These are phyloP conservation scores for Phlebiopsis gigantea DNA, from an alignment of 768 basidiomycete genomes.

Conservation along the genomic window DNA sequence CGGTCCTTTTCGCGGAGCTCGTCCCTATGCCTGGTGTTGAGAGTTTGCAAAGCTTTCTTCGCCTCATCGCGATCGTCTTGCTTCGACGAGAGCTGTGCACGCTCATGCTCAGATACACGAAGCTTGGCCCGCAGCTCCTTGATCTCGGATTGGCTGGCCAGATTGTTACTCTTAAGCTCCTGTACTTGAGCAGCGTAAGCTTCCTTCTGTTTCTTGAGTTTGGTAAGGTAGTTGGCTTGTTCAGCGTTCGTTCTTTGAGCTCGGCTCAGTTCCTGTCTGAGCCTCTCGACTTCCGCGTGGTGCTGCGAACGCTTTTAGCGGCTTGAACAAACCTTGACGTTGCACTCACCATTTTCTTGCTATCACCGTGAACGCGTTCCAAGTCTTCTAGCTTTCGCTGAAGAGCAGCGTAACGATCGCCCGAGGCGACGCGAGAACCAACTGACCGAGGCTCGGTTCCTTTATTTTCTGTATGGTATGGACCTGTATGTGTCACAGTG, in stretches of 20 bases:
- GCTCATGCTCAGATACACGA: conserved; percentile 51
- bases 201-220: conserved; percentile 58
- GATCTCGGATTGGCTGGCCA: conserved; percentile 52
- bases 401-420: conserved; percentile 49
- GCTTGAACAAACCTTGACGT: neutral
- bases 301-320: conserved; percentile 36
- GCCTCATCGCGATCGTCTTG: conserved; percentile 47
- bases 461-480: neutral
- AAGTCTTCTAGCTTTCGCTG: conserved; percentile 62
- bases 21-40: conserved; percentile 49
- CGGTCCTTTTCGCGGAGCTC: conserved; percentile 51
- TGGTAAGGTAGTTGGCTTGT: conserved; percentile 48
- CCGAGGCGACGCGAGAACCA: conserved; percentile 10
- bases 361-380: conserved; percentile 56
- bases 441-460: conserved; percentile 20
- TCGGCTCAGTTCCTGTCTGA: conserved; percentile 51
- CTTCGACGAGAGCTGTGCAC: conserved; percentile 43
- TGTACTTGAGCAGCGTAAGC: conserved; percentile 52
- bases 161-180: conserved; percentile 48
- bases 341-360: conserved; percentile 55
- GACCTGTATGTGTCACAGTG: neutral
- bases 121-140: conserved; percentile 59
- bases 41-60: conserved; percentile 42
- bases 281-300: conserved; percentile 50
- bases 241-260: conserved; percentile 44